phyloP scores from a whole-genome alignment of 2,329 filamentous ascomycete genomes.

The Diaporthe vexans region DNA sequence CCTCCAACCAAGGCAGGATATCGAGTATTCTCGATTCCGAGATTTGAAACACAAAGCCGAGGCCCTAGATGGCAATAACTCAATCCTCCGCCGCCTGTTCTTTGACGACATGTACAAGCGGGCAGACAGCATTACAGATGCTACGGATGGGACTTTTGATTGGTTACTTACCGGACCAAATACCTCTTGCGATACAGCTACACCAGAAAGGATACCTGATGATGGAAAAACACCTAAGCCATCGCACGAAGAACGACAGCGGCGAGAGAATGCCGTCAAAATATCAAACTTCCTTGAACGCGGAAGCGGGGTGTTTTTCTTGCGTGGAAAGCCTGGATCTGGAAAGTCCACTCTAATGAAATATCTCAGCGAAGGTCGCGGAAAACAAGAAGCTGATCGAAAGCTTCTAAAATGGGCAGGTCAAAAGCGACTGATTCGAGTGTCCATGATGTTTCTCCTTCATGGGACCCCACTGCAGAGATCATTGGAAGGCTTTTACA shows the following conservation, averaged over 20 bases:
- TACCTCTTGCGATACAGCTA: too few relatives aligned
- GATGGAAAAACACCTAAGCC: too few relatives aligned
- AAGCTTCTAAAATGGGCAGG: not conserved
- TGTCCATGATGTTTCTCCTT: not conserved
- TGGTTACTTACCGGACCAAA: not conserved
- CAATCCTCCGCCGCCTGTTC: not conserved
- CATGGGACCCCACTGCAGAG: not conserved
- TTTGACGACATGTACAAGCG: constrained; percentile 3
- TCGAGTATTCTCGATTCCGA: accelerated
- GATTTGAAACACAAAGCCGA: not conserved
- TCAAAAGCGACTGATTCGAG: not conserved
- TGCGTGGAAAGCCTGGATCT: not conserved
- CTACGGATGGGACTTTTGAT: not conserved
- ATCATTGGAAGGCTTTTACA: not conserved
- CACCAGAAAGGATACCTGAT: too few relatives aligned
- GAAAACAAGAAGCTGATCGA: not conserved
- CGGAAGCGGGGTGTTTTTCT: not conserved
- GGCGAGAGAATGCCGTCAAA: not conserved
- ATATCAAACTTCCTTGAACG: not conserved
- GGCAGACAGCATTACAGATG: not conserved
- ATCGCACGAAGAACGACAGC: not conserved
- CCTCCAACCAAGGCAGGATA: accelerated
- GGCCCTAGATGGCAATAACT: not conserved
- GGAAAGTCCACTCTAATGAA: not conserved
- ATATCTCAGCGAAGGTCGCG: not conserved